Conservation (phyloP, 2,329 filamentous ascomycete species). For the Claviceps arundinis region DNA sequence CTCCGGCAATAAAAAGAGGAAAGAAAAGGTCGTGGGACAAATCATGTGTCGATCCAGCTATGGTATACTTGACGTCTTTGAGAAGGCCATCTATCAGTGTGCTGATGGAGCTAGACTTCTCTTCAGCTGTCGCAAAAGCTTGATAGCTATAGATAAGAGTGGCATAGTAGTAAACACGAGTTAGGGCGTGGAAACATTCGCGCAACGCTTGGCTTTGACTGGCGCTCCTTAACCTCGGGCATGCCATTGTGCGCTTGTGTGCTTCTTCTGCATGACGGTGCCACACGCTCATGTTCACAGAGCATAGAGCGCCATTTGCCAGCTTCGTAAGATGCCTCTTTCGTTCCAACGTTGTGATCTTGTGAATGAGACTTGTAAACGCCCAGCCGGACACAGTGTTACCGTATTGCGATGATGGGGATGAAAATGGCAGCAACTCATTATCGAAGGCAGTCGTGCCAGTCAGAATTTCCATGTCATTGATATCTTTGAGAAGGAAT, state of each 20-base stretch:
- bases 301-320: neutral
- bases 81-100: neutral
- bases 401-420: neutral
- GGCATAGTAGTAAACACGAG: slow-evolving; percentile 9
- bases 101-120: neutral
- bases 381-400: slow-evolving; percentile 4
- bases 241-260: neutral
- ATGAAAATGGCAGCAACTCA: neutral
- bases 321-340: neutral
- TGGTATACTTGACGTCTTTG: slow-evolving; percentile 1
- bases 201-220: slow-evolving; percentile 3
- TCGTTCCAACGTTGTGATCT: slow-evolving; percentile 3
- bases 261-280: neutral
- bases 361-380: slow-evolving; percentile 4
- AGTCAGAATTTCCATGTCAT: slow-evolving; percentile 5
- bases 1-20: slow-evolving; percentile 7
- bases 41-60: slow-evolving; percentile 2
- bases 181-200: slow-evolving; percentile 8
- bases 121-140: slow-evolving; percentile 5
- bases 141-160: slow-evolving; percentile 11
- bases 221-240: slow-evolving; percentile 5
- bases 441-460: slow-evolving; percentile 4
- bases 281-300: slow-evolving; percentile 5
- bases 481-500: slow-evolving; percentile 5
- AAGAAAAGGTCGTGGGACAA: slow-evolving; percentile 7